phyloP scores from a whole-genome alignment of 176 grass and related monocot species.

The Musa beccarii region DNA sequence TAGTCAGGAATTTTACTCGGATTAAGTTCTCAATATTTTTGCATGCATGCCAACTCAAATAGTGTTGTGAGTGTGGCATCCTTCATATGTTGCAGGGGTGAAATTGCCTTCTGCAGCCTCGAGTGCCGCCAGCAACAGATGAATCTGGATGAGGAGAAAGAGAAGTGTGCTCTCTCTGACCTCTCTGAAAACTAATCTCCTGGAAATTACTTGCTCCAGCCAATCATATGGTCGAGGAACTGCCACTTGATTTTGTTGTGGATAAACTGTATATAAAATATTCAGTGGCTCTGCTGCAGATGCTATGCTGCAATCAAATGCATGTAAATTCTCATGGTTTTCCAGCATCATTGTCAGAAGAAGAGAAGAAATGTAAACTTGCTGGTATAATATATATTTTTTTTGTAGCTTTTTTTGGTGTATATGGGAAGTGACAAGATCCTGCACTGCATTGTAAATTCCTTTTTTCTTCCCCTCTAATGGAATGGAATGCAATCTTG shows the following conservation, averaged over 20 bases:
- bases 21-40: no score
- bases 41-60: no score
- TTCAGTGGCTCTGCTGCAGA: neutral
- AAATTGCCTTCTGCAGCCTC: conserved; percentile 65
- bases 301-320: neutral
- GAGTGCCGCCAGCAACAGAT: conserved; percentile 63
- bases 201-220: neutral
- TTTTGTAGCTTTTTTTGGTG: neutral
- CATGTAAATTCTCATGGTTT: neutral
- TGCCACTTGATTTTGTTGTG: conserved; percentile 17
- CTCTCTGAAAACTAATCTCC: neutral
- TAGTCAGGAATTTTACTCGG: no score
- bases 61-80: no score
- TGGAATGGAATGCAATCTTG: no score
- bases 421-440: neutral
- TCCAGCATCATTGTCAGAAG: neutral
- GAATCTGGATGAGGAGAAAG: conserved; percentile 43
- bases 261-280: neutral
- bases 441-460: no score
- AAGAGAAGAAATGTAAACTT: neutral
- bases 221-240: conserved; percentile 25
- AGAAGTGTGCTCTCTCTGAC: conserved; percentile 25
- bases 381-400: neutral
- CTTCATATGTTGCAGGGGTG: conserved; percentile 31
- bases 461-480: no score